Percentiles rank a stretch among this genome's conserved stretches.
These are phyloP conservation scores for Coemansia sp. DNA, from an alignment of 192 early-diverging fungal genomes.

Conservation along the genomic window DNA sequence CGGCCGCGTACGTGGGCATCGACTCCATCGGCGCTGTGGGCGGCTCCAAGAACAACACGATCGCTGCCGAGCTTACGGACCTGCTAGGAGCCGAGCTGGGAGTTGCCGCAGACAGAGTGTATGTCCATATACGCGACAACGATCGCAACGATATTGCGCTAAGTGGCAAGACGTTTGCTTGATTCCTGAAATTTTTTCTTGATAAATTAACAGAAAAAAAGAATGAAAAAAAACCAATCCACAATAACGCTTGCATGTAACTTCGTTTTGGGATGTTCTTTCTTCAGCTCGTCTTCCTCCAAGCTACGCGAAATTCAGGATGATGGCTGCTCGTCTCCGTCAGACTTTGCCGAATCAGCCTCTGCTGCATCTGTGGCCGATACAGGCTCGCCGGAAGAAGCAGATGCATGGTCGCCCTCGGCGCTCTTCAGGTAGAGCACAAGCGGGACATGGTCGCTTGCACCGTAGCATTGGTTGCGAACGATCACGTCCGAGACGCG, in stretches of 20 bases:
- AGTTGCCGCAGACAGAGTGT: constrained; percentile 13
- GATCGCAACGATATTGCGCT: constrained; percentile 9
- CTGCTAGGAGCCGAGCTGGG: constrained; percentile 18
- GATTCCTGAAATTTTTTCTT: background rate
- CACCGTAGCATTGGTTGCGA: constrained; percentile 77
- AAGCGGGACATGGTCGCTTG: constrained; percentile 86
- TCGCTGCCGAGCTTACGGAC: constrained; percentile 20
- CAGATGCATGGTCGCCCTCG: constrained; percentile 1
- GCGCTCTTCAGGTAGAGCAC: constrained; percentile 57
- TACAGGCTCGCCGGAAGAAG: background rate
- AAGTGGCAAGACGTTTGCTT: constrained; percentile 16
- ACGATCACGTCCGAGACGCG: constrained; percentile 65
- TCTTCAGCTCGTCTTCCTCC: background rate
- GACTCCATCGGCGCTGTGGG: constrained; percentile 27
- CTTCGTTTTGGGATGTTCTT: too few species aligned
- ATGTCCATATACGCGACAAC: constrained; percentile 22
- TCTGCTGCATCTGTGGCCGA: background rate
- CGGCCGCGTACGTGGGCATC: constrained; percentile 21
- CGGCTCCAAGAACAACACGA: constrained; percentile 13
- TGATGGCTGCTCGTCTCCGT: background rate
- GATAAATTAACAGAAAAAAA: background rate
- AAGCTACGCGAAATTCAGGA: too few species aligned
- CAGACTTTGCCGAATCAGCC: background rate
- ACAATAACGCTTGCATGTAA: too few species aligned
- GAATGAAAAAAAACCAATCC: background rate